phyloP scores from a whole-genome alignment of 2,329 filamentous ascomycete species.

The Nigrospora sphaerica region DNA sequence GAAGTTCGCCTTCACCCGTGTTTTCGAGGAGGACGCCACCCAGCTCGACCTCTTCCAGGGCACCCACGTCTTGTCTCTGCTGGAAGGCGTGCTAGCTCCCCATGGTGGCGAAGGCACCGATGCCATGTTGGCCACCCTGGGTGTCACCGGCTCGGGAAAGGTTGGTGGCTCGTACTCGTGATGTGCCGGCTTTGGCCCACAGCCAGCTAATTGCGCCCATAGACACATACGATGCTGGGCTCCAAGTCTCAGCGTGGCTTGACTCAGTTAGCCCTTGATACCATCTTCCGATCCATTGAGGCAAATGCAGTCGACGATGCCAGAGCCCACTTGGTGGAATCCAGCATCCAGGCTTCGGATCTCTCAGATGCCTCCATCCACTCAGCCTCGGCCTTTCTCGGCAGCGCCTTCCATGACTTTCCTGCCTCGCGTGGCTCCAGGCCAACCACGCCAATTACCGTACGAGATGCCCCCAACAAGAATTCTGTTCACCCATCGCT shows the following conservation, averaged over 20 bases:
- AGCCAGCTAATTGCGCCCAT: constrained; percentile 5
- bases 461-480: constrained; percentile 40
- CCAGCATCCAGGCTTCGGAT: constrained; percentile 71
- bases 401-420: constrained; percentile 66
- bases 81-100: constrained; percentile 73
- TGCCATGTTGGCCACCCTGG: constrained; percentile 82
- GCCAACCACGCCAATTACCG: constrained; percentile 63
- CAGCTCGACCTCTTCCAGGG: constrained; percentile 85
- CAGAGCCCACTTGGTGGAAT: constrained; percentile 54
- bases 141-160: constrained; percentile 95
- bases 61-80: constrained; percentile 65
- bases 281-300: constrained; percentile 77
- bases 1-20: constrained; percentile 87
- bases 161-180: constrained; percentile 35
- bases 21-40: constrained; percentile 80
- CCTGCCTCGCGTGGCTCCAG: constrained; percentile 52
- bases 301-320: constrained; percentile 60
- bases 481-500: constrained; percentile 34
- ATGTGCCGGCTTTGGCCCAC: not conserved
- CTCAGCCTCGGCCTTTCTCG: constrained; percentile 69
- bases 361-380: constrained; percentile 73
- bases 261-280: constrained; percentile 84
- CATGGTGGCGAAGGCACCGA: constrained; percentile 74
- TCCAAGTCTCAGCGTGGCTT: constrained; percentile 80
- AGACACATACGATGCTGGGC: constrained; percentile 95